Evolutionary conservation across 257 asterid genomes (phyloP), one percentile per base, ranked within the genome.

Genomic region (Eucommia ulmoides): DNA sequence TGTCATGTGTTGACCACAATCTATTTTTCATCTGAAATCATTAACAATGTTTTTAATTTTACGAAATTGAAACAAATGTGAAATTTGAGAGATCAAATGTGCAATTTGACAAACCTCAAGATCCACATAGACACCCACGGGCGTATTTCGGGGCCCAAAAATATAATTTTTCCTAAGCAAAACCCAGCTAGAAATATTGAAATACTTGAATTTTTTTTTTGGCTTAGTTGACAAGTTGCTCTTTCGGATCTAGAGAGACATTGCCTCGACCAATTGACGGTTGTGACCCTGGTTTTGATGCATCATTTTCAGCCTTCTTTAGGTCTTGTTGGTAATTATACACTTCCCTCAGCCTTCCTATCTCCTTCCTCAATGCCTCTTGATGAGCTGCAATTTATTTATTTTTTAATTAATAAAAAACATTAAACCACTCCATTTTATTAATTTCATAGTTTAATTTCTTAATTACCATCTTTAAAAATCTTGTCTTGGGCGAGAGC

Each of bases 401-500:
- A n/a, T n/a, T n/a, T n/a, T n/a, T n/a, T n/a, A n/a, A n/a, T n/a
- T n/a, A n/a, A n/a, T n/a, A n/a, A n/a, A n/a, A n/a, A n/a, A n/a
- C n/a, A n/a, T n/a, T n/a, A n/a, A n/a, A n/a, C n/a, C n/a, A n/a
- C n/a, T n/a, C n/a, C n/a, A n/a, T n/a, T n/a, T n/a, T n/a, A n/a
- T n/a, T n/a, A 29, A 29, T 6, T 29, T 29, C 38, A 9, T 47
- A 51, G 9, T 20, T 48, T 42, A 8, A 48, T 45, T 2, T 7
- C 38, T 63, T 68, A 86, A n/a, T 29, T 12, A 29, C 95, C 97
- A 67, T 88, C 97, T 70, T 84, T 88, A 72, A 88, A 88, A 19
- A 88, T 75, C 57, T 78, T 84, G 73, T 88, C 97, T 63, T 88
- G 97, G 54, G 95, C 95, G 66, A 88, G 65, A 16, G 97, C 97